Conservation (phyloP, 805 yeast species). For the Yarrowia yakushimensis region DNA sequence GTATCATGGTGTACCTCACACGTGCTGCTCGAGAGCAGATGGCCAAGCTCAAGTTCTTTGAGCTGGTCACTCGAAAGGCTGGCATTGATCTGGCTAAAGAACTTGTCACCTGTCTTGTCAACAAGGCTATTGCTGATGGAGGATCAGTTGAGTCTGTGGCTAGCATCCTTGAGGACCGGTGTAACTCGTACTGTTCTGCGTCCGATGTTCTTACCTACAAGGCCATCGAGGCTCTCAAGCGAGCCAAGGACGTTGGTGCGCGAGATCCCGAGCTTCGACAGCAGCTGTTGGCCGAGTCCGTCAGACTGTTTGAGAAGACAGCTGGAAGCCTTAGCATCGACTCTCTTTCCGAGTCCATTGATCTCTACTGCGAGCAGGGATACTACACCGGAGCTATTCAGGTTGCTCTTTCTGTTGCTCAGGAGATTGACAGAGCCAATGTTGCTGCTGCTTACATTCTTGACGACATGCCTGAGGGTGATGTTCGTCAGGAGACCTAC, state of each 20-base stretch:
- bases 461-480: conserved; percentile 50
- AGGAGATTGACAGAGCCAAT: conserved; percentile 60
- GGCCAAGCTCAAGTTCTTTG: conserved; percentile 63
- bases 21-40: conserved; percentile 66
- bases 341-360: conserved; percentile 74
- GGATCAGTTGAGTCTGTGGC: conserved; percentile 90
- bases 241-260: conserved; percentile 71
- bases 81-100: conserved; percentile 73
- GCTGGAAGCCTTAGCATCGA: conserved; percentile 74
- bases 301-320: conserved; percentile 71
- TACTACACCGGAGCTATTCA: conserved; percentile 84
- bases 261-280: conserved; percentile 64
- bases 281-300: conserved; percentile 68
- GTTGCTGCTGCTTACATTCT: conserved; percentile 54
- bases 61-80: conserved; percentile 67
- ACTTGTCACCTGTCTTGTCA: conserved; percentile 81
- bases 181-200: conserved; percentile 92
- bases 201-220: conserved; percentile 91
- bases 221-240: conserved; percentile 86
- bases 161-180: conserved; percentile 79
- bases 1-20: conserved; percentile 65
- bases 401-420: conserved; percentile 72
- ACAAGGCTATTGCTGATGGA: conserved; percentile 85
- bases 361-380: conserved; percentile 71
- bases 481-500: conserved; percentile 50